Evolutionary conservation across 1,139 yeast genomes (phyloP).

Genomic region (Keqinozyma sinolaborantium): DNA sequence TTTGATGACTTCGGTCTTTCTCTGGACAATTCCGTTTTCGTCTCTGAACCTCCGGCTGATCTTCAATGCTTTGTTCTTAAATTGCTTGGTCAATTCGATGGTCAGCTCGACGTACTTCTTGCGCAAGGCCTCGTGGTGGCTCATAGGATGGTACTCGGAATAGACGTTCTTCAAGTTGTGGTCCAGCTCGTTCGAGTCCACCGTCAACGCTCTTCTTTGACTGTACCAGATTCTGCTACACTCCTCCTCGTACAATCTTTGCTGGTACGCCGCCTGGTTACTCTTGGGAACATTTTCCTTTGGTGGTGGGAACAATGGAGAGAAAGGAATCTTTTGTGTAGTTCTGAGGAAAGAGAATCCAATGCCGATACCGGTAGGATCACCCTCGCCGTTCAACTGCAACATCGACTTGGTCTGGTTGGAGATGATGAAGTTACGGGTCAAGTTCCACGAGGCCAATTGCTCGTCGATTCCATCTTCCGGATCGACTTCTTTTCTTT

Average conservation of each 20-base stretch:
- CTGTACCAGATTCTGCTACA: constrained; percentile 87
- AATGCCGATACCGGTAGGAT: constrained; percentile 88
- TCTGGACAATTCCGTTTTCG: constrained; percentile 80
- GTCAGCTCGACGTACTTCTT: constrained; percentile 19
- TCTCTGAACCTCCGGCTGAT: constrained; percentile 82
- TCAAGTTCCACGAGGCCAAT: constrained; percentile 89
- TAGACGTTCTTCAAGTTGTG: constrained; percentile 29
- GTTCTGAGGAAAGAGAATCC: constrained; percentile 89
- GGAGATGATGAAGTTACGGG: constrained; percentile 86
- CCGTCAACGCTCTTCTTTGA: constrained; percentile 66
- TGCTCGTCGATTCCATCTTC: constrained; percentile 72
- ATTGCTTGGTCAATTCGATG: constrained; percentile 19
- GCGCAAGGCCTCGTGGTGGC: constrained; percentile 30
- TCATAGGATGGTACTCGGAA: constrained; percentile 36
- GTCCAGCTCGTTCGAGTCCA: constrained; percentile 28
- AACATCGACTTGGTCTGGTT: constrained; percentile 97
- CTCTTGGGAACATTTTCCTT: constrained; percentile 44
- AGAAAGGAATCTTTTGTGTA: constrained; percentile 93
- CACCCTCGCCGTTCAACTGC: constrained; percentile 95
- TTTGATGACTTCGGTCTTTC: constrained; percentile 71
- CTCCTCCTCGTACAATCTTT: constrained; percentile 89
- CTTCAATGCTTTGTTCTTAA: constrained; percentile 45
- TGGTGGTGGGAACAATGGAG: constrained; percentile 53
- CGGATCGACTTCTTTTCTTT: constrained; percentile 29
- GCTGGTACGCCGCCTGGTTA: constrained; percentile 70